Evolutionary conservation across 805 yeast genomes (phyloP), one percentile per base, ranked within the genome.

Genomic region (Kodamaea leandrae): DNA sequence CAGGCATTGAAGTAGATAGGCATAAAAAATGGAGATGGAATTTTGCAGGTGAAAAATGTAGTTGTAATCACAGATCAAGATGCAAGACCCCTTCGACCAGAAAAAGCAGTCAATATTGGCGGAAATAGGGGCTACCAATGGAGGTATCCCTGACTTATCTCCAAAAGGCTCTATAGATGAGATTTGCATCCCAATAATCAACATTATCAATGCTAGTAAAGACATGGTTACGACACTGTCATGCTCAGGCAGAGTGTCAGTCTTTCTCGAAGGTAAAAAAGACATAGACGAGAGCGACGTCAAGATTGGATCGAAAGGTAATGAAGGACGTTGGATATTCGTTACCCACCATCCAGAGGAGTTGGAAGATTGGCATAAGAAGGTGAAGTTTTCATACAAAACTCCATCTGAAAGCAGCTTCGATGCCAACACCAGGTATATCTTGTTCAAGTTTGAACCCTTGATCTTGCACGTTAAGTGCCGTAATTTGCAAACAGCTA

Each of bases 91-190:
- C 2, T 84, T 84, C 59, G 80, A 78, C 44, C 89, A 82, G 55
- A 84, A 83, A 62, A 84, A 85, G 50, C 45, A 49, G 9, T 54
- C 66, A 30, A 77, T 84, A 5, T 57, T 83, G 6, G 48, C 58
- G n/a, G 83, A 78, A 37, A 80, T 84, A 6, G 53, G 58, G 1
- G 55, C 64, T 2, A 77, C 69, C 6, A 57, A 65, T 5, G 67
- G 60, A 2, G 59, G 56, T 0, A 58, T 64, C 9, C 80, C 78
- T 3, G 91, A 83, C 59, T 66, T 79, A n/a, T 84, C 95, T 2
- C 96, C 96, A 12, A 89, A 88, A 54, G 96, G 96, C 1, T 74
- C 87, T 2, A 80, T 87, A n/a, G 96, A 88, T 60, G 78, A 64
- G 36, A 64, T 75, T 15, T 82, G 95, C 51, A 53, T 82, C 9